These are phyloP conservation scores for Kodamaea neixiangensis DNA, from an alignment of 805 yeast species.

Conservation along the genomic window DNA sequence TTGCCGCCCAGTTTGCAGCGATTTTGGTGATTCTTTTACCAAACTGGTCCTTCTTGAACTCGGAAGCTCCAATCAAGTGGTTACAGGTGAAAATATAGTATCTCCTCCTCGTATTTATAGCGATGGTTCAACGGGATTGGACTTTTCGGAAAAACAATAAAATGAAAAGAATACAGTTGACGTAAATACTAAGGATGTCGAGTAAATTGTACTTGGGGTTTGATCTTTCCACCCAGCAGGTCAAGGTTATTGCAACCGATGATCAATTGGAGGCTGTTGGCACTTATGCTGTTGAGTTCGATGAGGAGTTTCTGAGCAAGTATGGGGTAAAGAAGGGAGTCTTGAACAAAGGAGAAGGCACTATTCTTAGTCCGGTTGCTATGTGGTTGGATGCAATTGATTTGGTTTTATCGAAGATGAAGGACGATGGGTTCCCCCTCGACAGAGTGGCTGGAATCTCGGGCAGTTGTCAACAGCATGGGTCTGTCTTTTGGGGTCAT, in stretches of 20 bases:
- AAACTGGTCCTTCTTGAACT: slow-evolving; percentile 58
- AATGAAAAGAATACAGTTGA: not conserved
- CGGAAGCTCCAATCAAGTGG: slow-evolving; percentile 49
- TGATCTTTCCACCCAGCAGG: slow-evolving; percentile 88
- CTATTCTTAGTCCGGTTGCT: slow-evolving; percentile 76
- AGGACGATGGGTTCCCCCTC: slow-evolving; percentile 56
- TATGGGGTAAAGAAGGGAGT: slow-evolving; percentile 80
- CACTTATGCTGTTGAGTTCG: slow-evolving; percentile 72
- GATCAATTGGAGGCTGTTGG: slow-evolving; percentile 51
- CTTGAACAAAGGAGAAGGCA: slow-evolving; percentile 52
- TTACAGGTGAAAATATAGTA: slow-evolving; percentile 32
- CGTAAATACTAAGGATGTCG: not conserved
- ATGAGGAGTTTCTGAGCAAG: slow-evolving; percentile 52
- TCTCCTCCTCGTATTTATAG: not conserved
- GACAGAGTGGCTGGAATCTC: slow-evolving; percentile 61
- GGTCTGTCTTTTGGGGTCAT: slow-evolving; percentile 78
- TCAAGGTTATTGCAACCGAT: slow-evolving; percentile 71
- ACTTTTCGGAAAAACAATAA: not conserved
- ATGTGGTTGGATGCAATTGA: slow-evolving; percentile 91
- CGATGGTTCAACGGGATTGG: slow-evolving; percentile 1
- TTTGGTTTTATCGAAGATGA: slow-evolving; percentile 54
- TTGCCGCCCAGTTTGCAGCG: slow-evolving; percentile 36
- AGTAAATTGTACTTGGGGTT: slow-evolving; percentile 57
- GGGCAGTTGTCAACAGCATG: slow-evolving; percentile 94
- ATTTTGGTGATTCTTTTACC: slow-evolving; percentile 47